phyloP scores from a whole-genome alignment of 176 grass and related monocot genomes.

The Zizania latifolia region DNA sequence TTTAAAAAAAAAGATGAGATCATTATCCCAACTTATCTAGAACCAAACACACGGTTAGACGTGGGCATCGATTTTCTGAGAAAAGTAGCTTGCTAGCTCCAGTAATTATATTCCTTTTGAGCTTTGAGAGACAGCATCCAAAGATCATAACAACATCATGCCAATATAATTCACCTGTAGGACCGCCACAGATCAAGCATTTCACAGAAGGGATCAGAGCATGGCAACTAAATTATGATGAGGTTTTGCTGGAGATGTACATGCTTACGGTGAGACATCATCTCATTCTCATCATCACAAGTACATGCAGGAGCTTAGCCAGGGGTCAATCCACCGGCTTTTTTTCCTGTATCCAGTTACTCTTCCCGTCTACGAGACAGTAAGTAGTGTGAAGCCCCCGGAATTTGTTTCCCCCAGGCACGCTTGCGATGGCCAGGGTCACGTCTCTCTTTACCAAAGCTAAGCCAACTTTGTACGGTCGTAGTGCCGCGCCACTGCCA shows the following conservation, averaged over 20 bases:
- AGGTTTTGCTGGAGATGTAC: not conserved
- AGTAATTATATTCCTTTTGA: too few species aligned
- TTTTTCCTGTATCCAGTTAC: not conserved
- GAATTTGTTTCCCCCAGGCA: too few species aligned
- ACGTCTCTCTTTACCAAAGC: slow-evolving; percentile 20
- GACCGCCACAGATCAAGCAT: not conserved
- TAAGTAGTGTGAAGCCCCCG: not conserved
- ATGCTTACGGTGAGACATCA: not conserved
- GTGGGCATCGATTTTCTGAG: not conserved
- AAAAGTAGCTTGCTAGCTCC: not conserved
- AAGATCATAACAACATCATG: not conserved
- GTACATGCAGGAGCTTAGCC: not conserved
- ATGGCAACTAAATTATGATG: not conserved
- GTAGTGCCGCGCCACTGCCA: slow-evolving; percentile 31
- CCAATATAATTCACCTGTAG: not conserved
- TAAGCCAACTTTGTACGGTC: not conserved
- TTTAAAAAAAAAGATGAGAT: too few species aligned
- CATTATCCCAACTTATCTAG: too few species aligned
- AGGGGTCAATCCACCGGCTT: not conserved
- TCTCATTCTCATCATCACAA: not conserved
- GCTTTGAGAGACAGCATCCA: not conserved
- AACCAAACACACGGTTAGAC: too few species aligned
- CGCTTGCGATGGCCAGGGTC: not conserved
- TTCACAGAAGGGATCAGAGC: not conserved
- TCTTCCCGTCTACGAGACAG: not conserved